Base-by-base conservation (phyloP, 257 asterid species). In the Thymus mandschuricus region DNA sequence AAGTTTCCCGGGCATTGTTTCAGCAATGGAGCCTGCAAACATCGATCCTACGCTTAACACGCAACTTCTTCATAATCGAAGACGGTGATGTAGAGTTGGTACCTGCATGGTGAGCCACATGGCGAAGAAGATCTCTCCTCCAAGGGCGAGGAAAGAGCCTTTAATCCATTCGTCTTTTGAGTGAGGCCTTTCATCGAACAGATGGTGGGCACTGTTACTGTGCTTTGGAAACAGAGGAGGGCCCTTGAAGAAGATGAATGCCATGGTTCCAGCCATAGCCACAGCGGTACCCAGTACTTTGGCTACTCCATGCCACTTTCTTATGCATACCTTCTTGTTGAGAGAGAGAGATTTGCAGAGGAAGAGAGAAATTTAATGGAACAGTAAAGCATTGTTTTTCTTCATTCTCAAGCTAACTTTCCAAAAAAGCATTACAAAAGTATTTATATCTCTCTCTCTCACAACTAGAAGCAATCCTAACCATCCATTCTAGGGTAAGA, bases 21-120 rank as follows among this genome's bases (percentile, higher is more conserved):
- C 49, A 81, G 61, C 50, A 89, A 62, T 1, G 82, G 72, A 49
- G 70, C 63, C 40, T 35, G 40, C 40, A 35, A 35, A 35, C 4
- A 35, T 35, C 4, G 40, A 35, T 35, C 40, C 5, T 35, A 6
- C 3, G 40, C 40, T 35, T 35, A 35, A 35, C 40, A 3, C 3
- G 5, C 1, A 35, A 35, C 3, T 3, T 1, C 2, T 3, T 3
- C 3, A 35, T 35, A 35, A 35, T 34, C 2, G 5, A 35, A 3
- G 21, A 21, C 21, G 21, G 21, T 35, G 40, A 35, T 35, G 40
- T 4, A 35, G 40, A 35, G 4, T 35, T 4, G 5, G 4, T 3
- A 35, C 40, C 63, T 85, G 96, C 86, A 87, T 72, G n/a, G 79
- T 82, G 15, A 89, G 78, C 92, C 94, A 89, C 3, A 83, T 10